Evolutionary conservation across 257 asterid genomes (phyloP).

Genomic region (Penstemon eatonii): DNA sequence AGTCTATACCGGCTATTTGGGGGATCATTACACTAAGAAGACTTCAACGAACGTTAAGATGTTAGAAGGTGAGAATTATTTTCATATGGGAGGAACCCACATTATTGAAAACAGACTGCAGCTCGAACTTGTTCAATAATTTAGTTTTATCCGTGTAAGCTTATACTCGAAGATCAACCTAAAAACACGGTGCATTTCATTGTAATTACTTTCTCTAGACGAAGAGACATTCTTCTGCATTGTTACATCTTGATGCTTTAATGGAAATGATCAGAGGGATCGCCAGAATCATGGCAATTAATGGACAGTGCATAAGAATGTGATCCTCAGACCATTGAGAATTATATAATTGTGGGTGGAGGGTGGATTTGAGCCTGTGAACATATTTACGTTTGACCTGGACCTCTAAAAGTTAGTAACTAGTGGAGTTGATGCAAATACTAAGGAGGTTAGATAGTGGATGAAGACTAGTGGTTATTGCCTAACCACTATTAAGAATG

Average conservation of each 20-base stretch:
- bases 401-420: not conserved
- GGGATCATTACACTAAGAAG: not conserved
- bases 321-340: not conserved
- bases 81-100: not conserved
- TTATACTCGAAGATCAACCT: not conserved
- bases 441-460: not conserved
- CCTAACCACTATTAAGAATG: not conserved
- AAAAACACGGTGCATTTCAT: not conserved
- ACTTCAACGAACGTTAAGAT: not conserved
- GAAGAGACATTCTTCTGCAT: not conserved
- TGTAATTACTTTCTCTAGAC: not conserved
- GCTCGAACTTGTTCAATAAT: not conserved
- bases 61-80: not conserved
- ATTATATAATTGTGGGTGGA: not conserved
- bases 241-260: not conserved
- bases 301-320: not conserved
- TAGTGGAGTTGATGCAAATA: constrained; percentile 3
- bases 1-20: not conserved
- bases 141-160: not conserved
- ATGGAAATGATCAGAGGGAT: not conserved
- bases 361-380: not conserved
- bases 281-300: not conserved
- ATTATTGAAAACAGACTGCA: not conserved
- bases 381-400: not conserved
- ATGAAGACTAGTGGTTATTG: not conserved